These are phyloP conservation scores for Citrus reticulata DNA, from an alignment of 345 rosid genomes.

Conservation along the genomic window DNA sequence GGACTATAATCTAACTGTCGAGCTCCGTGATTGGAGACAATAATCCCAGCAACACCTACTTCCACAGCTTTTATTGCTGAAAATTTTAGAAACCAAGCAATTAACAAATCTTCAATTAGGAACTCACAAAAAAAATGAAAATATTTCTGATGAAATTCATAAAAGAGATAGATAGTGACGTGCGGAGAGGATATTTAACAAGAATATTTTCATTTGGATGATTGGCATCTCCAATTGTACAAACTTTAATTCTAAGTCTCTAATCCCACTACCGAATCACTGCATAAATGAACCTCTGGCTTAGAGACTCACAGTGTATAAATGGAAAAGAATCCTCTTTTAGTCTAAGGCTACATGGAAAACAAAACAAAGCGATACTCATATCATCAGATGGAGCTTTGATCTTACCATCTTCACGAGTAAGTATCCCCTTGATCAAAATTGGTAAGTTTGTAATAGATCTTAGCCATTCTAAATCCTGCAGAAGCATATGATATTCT, in stretches of 20 bases:
- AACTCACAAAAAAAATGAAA: neutral
- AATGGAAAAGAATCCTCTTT: neutral
- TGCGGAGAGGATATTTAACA: no score
- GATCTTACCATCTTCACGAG: constrained; percentile 73
- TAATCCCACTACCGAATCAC: neutral
- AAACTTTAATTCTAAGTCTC: neutral
- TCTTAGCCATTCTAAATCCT: constrained; percentile 81
- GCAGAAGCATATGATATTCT: constrained; percentile 8
- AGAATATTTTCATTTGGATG: no score
- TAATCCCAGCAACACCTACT: constrained; percentile 62
- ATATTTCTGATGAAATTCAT: neutral
- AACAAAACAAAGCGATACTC: neutral
- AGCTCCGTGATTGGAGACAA: constrained; percentile 81
- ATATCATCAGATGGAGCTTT: constrained; percentile 9
- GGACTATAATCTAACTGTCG: constrained; percentile 75
- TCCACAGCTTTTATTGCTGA: constrained; percentile 74
- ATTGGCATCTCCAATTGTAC: neutral
- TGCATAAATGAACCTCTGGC: neutral
- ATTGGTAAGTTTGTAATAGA: constrained; percentile 76
- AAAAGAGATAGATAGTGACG: no score
- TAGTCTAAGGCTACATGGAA: neutral
- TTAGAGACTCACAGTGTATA: neutral
- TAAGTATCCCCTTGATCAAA: constrained; percentile 72
- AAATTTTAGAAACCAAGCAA: constrained; percentile 7
- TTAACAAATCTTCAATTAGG: neutral